Base-by-base conservation (phyloP, 192 early-diverging fungal genomes). In the Haplosporangium gracile region DNA sequence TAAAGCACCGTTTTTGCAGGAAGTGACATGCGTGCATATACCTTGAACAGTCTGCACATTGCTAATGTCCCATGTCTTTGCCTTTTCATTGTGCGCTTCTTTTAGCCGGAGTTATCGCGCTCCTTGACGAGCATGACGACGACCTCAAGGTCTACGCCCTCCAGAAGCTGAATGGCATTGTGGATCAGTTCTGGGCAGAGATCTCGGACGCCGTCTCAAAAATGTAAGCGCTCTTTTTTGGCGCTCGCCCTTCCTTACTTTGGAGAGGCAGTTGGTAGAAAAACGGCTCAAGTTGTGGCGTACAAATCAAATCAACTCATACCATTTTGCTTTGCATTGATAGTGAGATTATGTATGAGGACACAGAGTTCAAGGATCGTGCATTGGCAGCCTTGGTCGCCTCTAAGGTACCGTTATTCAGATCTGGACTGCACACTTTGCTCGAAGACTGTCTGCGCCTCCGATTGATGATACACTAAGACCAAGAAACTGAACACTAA, bases 171-270 rank as follows among this genome's bases (percentile, higher is more conserved):
- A 95, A 99, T 82, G 88, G 80, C 18, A 88, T 99, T 75, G 96
- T 98, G 34, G 96, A 99, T 91, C 91, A 94, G 77, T 99, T 99
- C 88, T 99, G 99, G 99, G 95, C 98, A 26, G 99, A 99, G 88
- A 99, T 99, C 77, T 95, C 98, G 11, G 99, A 99, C 87, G 91
- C 95, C 9, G 91, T 97, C 42, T 90, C 95, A 15, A 96, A 96
- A 88, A 97, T 97, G 97, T 97, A 92, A 79, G 92, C 20, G 43
- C 32, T 11, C 39, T 57, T 47, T 24, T 43, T 38, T 26, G 68
- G 68, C 40, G 22, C 16, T 18, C 15, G 43, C 9, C 22, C 18
- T 7, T 24, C 45, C 9, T 43, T 40, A 26, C 15, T 38, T 45
- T 40, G 1, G 34, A 65, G 18, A 51, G 5, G 29, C 65, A 39